Evolutionary conservation across 148 eudicot genomes (phyloP).

Genomic region (Heliosperma pusillum): DNA sequence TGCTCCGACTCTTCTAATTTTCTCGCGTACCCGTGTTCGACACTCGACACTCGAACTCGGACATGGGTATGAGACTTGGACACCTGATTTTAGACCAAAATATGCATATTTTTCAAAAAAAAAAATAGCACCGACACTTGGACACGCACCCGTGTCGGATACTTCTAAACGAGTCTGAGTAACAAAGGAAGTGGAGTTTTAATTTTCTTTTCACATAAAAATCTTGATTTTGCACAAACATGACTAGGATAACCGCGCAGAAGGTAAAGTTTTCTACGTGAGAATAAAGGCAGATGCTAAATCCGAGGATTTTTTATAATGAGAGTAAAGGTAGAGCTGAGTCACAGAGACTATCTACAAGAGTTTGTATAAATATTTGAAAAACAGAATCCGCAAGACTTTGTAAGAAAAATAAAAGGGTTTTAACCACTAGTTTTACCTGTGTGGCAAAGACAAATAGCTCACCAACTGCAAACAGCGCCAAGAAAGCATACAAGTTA

Average conservation of each 20-base stretch:
- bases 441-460: slow-evolving; percentile 83
- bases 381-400: neutral
- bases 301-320: neutral
- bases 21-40: too few relatives aligned
- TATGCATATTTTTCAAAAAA: too few relatives aligned
- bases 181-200: too few relatives aligned
- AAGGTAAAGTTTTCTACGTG: neutral
- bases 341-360: neutral
- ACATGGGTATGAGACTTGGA: too few relatives aligned
- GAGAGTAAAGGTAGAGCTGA: neutral
- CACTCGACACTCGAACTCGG: too few relatives aligned
- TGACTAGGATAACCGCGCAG: neutral
- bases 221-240: neutral
- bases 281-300: neutral
- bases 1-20: too few relatives aligned
- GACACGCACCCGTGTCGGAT: too few relatives aligned
- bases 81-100: too few relatives aligned
- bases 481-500: slow-evolving; percentile 51
- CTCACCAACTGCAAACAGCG: slow-evolving; percentile 68
- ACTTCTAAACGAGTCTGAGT: too few relatives aligned
- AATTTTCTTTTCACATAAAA: neutral
- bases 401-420: neutral
- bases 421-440: slow-evolving; percentile 37
- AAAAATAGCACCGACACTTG: too few relatives aligned
- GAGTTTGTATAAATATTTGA: neutral